Base-by-base conservation (phyloP, 2,329 filamentous ascomycete species). In the Sporothrix schenckii region DNA sequence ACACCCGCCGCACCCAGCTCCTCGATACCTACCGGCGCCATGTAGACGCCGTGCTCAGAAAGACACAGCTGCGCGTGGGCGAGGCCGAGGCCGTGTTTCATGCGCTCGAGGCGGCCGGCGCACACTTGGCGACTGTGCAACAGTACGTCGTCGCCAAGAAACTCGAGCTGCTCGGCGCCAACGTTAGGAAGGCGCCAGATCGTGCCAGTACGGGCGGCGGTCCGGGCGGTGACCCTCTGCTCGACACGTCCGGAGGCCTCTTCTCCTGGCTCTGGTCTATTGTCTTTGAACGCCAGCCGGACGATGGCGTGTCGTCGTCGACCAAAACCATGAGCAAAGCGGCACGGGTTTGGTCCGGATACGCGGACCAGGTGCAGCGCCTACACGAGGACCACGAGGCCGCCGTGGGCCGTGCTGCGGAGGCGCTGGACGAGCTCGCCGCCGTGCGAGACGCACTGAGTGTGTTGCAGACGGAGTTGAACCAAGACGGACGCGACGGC, bases 1-100 rank as follows among this genome's bases (percentile, higher is more conserved):
- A 14, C 27, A 30, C 54, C 19, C 69, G 39, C 76, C 83, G 84
- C 53, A 80, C 41, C 6, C 66, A 86, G 21, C 82, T 95, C 1
- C 83, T 92, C 50, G 87, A 93, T 72, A 90, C 92, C 77, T 95
- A 94, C 77, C 84, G 93, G 27, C 85, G 88, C 69, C 92, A 94
- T 79, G 91, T 91, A 1, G 81, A 83, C 27, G 83, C 88, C 16
- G 87, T 94, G 13, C 89, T 90, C 72, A 88, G 90, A 56, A 88
- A 91, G 76, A 92, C 94, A 72, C 80, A 82, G 3, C 79, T 79
- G 21, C 85, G 96, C 16, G 91, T 95, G 72, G 77, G 86, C 61
- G 89, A 92, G 77, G 92, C 92, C 0, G 86, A 91, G 73, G 86
- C 86, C 1, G 85, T 94, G 10, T 83, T 93, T 9, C 79, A 82